phyloP scores from a whole-genome alignment of 306 rosid genomes.

The Fragaria ananassa region DNA sequence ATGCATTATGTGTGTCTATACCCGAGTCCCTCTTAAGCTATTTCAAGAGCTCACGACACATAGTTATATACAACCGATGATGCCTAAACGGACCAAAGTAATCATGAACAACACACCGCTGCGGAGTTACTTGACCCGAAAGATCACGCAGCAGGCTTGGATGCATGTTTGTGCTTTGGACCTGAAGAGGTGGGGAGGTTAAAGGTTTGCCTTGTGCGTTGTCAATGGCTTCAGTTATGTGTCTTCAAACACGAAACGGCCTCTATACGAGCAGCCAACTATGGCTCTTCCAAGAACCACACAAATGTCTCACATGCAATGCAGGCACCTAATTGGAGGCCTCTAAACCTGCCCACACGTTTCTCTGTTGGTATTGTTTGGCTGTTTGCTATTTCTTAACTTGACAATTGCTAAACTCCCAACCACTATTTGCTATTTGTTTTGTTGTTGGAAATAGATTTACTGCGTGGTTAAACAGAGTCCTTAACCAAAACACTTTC shows the following conservation, averaged over 20 bases:
- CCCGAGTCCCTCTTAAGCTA: neutral
- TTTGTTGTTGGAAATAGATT: neutral
- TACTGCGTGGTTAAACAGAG: neutral
- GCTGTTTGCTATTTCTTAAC: neutral
- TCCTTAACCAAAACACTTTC: neutral
- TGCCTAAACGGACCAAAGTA: neutral
- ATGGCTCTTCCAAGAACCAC: neutral
- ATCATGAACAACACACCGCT: neutral
- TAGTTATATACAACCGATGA: neutral
- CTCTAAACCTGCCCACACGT: neutral
- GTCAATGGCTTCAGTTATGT: neutral
- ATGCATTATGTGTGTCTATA: neutral
- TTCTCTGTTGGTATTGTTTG: neutral
- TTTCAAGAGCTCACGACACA: neutral
- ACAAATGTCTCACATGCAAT: constrained; percentile 4
- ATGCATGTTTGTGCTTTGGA: neutral
- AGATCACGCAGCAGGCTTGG: neutral
- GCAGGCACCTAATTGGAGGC: neutral
- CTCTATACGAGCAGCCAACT: neutral
- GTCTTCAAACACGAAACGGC: neutral
- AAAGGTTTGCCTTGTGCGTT: neutral
- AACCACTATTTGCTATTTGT: neutral
- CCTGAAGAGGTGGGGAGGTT: neutral
- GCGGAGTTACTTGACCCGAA: neutral
- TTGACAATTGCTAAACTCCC: neutral